A percentile compares a stretch with the other conserved stretches of the same genome.
Conservation (phyloP, 2,329 filamentous ascomycete genomes). For the Aspergillus sp. region DNA sequence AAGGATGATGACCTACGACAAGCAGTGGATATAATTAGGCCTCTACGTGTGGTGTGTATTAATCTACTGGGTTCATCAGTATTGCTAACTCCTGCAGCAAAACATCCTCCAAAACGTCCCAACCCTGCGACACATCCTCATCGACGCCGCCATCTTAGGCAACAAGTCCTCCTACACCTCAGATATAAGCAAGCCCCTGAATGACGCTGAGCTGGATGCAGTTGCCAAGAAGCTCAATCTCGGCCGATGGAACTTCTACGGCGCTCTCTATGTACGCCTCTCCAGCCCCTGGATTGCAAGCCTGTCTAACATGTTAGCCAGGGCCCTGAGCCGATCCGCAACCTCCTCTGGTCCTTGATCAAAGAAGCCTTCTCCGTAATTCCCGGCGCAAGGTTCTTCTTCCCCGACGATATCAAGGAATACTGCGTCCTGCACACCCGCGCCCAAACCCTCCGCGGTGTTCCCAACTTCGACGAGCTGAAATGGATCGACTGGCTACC, state of each 20-base stretch:
- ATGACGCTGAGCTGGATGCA: slow-evolving; percentile 41
- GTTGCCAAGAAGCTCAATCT: slow-evolving; percentile 44
- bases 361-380: slow-evolving; percentile 46
- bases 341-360: slow-evolving; percentile 40
- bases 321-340: slow-evolving; percentile 30
- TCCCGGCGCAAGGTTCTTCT: slow-evolving; percentile 44
- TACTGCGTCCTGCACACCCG: slow-evolving; percentile 31
- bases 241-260: slow-evolving; percentile 55
- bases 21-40: not conserved
- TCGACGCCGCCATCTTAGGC: slow-evolving; percentile 48
- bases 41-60: not conserved
- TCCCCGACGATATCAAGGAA: slow-evolving; percentile 42
- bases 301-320: no score
- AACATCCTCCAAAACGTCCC: slow-evolving; percentile 52
- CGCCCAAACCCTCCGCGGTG: slow-evolving; percentile 23
- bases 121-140: slow-evolving; percentile 46
- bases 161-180: slow-evolving; percentile 19
- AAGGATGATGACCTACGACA: not conserved
- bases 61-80: not conserved
- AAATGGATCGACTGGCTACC: slow-evolving; percentile 54
- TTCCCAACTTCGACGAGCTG: slow-evolving; percentile 35
- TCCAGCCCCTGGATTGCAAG: no score
- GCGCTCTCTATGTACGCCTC: slow-evolving; percentile 40
- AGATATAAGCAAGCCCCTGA: slow-evolving; percentile 30
- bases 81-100: not conserved